Evolutionary conservation across 2,329 filamentous ascomycete species (phyloP), one percentile per base, ranked within the genome.

Genomic region (Stagonosporopsis rhizophila): DNA sequence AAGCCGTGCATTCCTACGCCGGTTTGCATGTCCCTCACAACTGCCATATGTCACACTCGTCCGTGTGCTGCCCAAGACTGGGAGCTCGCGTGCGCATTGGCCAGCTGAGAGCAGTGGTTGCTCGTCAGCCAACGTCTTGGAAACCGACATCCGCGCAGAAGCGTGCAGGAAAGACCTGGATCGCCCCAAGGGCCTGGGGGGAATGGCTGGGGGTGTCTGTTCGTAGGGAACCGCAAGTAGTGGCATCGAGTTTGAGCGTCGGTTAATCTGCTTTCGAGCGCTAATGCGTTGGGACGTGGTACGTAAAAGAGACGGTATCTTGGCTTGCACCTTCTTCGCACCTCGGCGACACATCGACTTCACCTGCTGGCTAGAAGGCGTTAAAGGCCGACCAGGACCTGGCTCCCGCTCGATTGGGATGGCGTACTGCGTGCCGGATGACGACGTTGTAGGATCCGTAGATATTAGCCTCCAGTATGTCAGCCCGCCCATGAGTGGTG

Each of bases 401-500:
- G 59, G 44, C 19, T 58, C 45, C n/a, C 39, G 52, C 23, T 61
- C 50, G 34, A 74, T 68, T 0, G 72, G 70, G 2, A 68, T 57
- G 12, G 69, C 72, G 47, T 71, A 72, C 48, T 71, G 72, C 9
- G 68, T 57, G 22, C 58, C 59, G 2, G 58, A 22, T 0, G 57
- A 53, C 14, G 61, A 44, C 25, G 51, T 49, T 3, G 58, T 11
- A 30, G 59, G 52, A 6, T 47, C 37, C 5, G 35, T 39, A 4
- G 60, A 55, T 12, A 58, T 69, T 22, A 65, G 62, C 52, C 61
- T 64, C 73, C 72, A 74, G 57, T 75, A 75, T 6, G 67, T 52
- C 6, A 75, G 34, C n/a, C 72, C 73, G 6, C 60, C 58, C 73
- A 75, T 75, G 17, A 75, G 51, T 3, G 67, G 66, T 40, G 67